phyloP scores from a whole-genome alignment of 345 rosid species.

The Rhizophora mangle region DNA sequence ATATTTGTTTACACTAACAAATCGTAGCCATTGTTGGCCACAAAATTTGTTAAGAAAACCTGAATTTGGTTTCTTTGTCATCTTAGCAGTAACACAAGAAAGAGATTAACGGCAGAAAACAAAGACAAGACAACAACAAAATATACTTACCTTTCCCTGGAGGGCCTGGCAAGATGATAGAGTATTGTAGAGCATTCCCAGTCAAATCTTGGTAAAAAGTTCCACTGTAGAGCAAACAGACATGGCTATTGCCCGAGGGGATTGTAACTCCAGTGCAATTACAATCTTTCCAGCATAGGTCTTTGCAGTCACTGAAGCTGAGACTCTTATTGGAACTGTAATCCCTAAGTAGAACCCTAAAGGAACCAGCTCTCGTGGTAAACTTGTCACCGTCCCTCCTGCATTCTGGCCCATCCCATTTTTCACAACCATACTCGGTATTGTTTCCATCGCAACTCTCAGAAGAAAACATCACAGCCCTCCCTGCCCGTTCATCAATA shows the following conservation, averaged over 20 bases:
- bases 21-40: no score
- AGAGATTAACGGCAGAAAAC: no score
- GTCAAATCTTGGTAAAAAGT: background rate
- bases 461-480: background rate
- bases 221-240: background rate
- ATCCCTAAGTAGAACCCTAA: background rate
- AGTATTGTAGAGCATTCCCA: background rate
- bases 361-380: background rate
- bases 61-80: no score
- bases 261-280: background rate
- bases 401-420: conserved; percentile 9
- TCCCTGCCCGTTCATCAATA: background rate
- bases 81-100: no score
- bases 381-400: background rate
- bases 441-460: conserved; percentile 3
- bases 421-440: background rate
- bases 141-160: background rate
- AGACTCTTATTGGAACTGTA: background rate
- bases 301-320: conserved; percentile 9
- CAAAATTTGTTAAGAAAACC: no score
- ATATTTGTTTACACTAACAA: no score
- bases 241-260: background rate
- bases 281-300: conserved; percentile 13
- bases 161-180: background rate
- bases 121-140: background rate